A percentile compares a stretch with the other conserved stretches of the same genome.
phyloP scores from a whole-genome alignment of 306 rosid genomes.

The Mucuna pruriens region DNA sequence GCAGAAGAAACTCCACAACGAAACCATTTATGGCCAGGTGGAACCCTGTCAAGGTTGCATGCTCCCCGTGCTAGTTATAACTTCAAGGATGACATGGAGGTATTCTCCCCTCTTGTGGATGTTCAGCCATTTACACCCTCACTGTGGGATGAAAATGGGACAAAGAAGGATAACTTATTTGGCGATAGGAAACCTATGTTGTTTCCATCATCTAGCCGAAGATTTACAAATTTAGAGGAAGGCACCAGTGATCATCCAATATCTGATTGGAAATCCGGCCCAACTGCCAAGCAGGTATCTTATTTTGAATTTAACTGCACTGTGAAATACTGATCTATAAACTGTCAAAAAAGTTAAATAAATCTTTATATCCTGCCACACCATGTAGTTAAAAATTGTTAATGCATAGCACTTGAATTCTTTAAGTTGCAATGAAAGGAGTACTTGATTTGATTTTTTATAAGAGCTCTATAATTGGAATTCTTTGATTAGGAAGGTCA shows the following conservation, averaged over 20 bases:
- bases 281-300: conserved; percentile 74
- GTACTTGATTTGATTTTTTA: background rate
- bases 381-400: conserved; percentile 7
- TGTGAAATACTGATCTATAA: conserved; percentile 33
- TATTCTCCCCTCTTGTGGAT: conserved; percentile 98
- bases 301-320: conserved; percentile 31
- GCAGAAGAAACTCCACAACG: conserved; percentile 83
- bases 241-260: conserved; percentile 73
- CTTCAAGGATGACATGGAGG: conserved; percentile 98
- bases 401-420: conserved; percentile 8
- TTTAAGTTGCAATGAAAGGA: background rate
- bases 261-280: conserved; percentile 80
- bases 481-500: background rate
- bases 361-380: background rate
- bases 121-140: conserved; percentile 93
- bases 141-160: conserved; percentile 84
- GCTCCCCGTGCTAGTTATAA: conserved; percentile 81
- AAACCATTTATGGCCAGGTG: conserved; percentile 84
- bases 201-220: conserved; percentile 79
- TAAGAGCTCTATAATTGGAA: conserved; percentile 17
- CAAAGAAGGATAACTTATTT: conserved; percentile 73
- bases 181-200: conserved; percentile 75
- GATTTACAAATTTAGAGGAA: conserved; percentile 72
- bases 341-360: conserved; percentile 28
- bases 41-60: conserved; percentile 72